Conservation (phyloP, 768 basidiomycete genomes). For the Xerocomellus intermedius region DNA sequence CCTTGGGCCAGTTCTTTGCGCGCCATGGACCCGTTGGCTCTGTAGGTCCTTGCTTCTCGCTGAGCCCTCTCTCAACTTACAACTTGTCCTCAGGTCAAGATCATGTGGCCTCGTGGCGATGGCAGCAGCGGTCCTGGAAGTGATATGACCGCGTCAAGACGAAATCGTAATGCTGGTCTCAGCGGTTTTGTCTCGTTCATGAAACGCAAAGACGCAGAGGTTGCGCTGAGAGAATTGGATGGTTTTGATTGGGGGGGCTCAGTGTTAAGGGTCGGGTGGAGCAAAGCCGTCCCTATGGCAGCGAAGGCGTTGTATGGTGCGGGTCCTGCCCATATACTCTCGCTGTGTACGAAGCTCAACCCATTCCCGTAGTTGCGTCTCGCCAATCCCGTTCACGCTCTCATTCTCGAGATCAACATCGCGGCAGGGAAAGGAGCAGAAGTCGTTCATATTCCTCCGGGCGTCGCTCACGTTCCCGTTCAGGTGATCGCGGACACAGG, state of each 20-base stretch:
- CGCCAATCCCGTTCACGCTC: conserved; percentile 36
- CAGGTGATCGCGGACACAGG: conserved; percentile 29
- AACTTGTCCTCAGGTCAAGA: conserved; percentile 65
- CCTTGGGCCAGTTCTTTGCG: conserved; percentile 88
- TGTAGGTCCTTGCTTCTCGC: conserved; percentile 41
- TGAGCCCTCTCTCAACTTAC: not conserved
- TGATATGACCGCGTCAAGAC: conserved; percentile 71
- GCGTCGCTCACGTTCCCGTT: conserved; percentile 32
- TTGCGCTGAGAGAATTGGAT: conserved; percentile 84
- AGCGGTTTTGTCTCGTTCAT: conserved; percentile 98
- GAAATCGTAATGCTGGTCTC: conserved; percentile 70
- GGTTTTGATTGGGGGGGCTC: conserved; percentile 95
- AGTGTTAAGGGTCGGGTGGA: conserved; percentile 89
- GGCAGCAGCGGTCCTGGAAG: conserved; percentile 62
- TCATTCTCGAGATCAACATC: conserved; percentile 31
- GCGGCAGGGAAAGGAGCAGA: conserved; percentile 23
- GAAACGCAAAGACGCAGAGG: conserved; percentile 89
- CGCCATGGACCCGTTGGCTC: conserved; percentile 91
- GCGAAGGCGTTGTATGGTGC: conserved; percentile 78
- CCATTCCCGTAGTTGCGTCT: conserved; percentile 14
- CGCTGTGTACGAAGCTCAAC: not conserved
- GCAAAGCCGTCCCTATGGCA: conserved; percentile 91
- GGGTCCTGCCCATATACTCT: conserved; percentile 10
- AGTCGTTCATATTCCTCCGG: conserved; percentile 26
- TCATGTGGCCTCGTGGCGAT: conserved; percentile 98